Conservation (phyloP, 1,284 basidiomycete species). For the Sanghuangporus sanghuang region DNA sequence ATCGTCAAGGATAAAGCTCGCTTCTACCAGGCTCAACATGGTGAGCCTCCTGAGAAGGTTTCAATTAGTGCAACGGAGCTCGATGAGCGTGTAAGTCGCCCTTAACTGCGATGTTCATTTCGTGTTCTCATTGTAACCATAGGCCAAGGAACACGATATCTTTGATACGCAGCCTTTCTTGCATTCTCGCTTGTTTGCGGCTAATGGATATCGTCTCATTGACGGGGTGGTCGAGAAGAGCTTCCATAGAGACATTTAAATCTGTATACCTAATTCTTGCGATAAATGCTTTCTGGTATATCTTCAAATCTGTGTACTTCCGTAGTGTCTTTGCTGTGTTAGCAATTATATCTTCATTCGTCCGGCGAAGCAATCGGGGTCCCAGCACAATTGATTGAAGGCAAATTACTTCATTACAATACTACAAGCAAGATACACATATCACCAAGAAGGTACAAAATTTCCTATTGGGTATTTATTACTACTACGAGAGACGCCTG, state of each 20-base stretch:
- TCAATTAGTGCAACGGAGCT: slow-evolving; percentile 74
- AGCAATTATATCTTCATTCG: not conserved
- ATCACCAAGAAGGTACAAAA: not conserved
- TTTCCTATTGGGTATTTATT: not conserved
- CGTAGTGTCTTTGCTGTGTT: not conserved
- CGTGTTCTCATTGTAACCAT: slow-evolving; percentile 15
- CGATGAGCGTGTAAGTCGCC: slow-evolving; percentile 67
- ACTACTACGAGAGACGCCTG: not conserved
- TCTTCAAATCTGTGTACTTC: not conserved
- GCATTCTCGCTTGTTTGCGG: slow-evolving; percentile 76
- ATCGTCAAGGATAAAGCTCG: slow-evolving; percentile 94
- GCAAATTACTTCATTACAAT: not conserved
- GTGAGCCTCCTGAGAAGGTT: slow-evolving; percentile 72
- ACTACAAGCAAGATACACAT: not conserved
- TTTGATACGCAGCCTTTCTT: slow-evolving; percentile 88
- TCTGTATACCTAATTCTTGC: not conserved
- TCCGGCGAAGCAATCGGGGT: not conserved
- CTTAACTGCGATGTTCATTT: not conserved
- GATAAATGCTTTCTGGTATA: not conserved
- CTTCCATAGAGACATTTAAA: slow-evolving; percentile 33
- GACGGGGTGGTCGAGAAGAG: slow-evolving; percentile 66
- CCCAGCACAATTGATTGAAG: not conserved
- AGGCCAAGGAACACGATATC: slow-evolving; percentile 95
- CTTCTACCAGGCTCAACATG: slow-evolving; percentile 70
- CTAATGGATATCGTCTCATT: slow-evolving; percentile 83